Evolutionary conservation across 768 basidiomycete species (phyloP).

Genomic region (Trametes cinnabarina): DNA sequence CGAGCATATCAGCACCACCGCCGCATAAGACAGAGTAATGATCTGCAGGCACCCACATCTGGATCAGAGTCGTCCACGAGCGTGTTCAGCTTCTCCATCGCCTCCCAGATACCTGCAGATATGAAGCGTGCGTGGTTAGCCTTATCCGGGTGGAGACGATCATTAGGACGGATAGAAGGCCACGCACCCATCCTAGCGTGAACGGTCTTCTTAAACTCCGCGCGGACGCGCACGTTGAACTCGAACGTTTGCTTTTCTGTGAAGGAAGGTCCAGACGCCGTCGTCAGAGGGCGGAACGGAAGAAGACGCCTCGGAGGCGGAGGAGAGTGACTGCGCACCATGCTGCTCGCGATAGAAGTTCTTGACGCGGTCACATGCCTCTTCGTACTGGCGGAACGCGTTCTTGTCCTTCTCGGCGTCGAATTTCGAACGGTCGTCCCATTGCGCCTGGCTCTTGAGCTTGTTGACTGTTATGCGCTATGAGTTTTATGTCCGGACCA

Average conservation of each 20-base stretch:
- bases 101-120: slow-evolving; percentile 61
- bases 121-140: background rate
- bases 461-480: slow-evolving; percentile 53
- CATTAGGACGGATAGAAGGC: background rate
- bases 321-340: slow-evolving; percentile 40
- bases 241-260: slow-evolving; percentile 84
- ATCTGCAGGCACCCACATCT: slow-evolving; percentile 48
- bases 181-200: slow-evolving; percentile 67
- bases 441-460: slow-evolving; percentile 50
- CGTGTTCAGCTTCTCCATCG: slow-evolving; percentile 84
- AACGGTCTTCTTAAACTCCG: slow-evolving; percentile 63
- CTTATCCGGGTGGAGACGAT: background rate
- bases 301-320: background rate
- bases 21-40: background rate
- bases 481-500: background rate
- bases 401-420: slow-evolving; percentile 64
- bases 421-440: slow-evolving; percentile 58
- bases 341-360: slow-evolving; percentile 78
- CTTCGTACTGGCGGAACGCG: slow-evolving; percentile 69
- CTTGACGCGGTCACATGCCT: slow-evolving; percentile 76
- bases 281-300: slow-evolving; percentile 5
- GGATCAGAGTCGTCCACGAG: slow-evolving; percentile 91
- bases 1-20: background rate
- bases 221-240: slow-evolving; percentile 78
- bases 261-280: background rate